Base-by-base conservation (phyloP, 2,329 filamentous ascomycete genomes). In the Metarhizium sp. region DNA sequence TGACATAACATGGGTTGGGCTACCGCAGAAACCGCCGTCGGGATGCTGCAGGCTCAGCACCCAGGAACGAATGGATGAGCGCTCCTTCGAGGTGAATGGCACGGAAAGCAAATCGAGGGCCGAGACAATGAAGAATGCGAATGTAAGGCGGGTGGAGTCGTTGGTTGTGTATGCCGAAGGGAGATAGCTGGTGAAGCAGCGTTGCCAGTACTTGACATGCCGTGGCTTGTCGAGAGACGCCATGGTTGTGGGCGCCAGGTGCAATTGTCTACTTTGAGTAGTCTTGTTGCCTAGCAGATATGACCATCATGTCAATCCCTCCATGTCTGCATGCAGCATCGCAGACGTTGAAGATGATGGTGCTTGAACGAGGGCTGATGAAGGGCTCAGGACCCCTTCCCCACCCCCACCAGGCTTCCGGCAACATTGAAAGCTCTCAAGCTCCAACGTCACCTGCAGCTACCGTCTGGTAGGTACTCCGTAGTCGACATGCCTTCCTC, bases 161-260 rank as follows among this genome's bases (percentile, higher is more conserved):
- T 88, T 94, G 68, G 85, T 79, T 16, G 89, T 95, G 75, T 97
- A 99, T 59, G 83, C 79, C 49, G 85, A 80, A 0, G 94, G 94
- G 6, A 99, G 84, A 59, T 87, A 80, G 29, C 86, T 87, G 68
- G 87, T 87, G 60, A 94, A 80, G 69, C 92, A 96, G 67, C 92
- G 86, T 61, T 91, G 82, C 86, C 92, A 99, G 79, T 96, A 99
- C 67, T 87, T 90, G 67, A 94, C 77, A 69, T 99, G 94, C 56
- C 78, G 80, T 50, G 81, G 75, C 56, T 78, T 82, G 66, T 87
- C 75, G 59, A 88, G 72, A 29, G 62, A 48, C 2, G 48, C 3
- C 45, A 48, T 48, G 42, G n/a, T 45, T 4, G 2, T 10, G n/a
- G 11, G 42, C n/a, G 42, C 42, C n/a, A 45, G 18, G 42, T 20